Base-by-base conservation (phyloP, 2,329 filamentous ascomycete species). In the Epichloe gansuensis region DNA sequence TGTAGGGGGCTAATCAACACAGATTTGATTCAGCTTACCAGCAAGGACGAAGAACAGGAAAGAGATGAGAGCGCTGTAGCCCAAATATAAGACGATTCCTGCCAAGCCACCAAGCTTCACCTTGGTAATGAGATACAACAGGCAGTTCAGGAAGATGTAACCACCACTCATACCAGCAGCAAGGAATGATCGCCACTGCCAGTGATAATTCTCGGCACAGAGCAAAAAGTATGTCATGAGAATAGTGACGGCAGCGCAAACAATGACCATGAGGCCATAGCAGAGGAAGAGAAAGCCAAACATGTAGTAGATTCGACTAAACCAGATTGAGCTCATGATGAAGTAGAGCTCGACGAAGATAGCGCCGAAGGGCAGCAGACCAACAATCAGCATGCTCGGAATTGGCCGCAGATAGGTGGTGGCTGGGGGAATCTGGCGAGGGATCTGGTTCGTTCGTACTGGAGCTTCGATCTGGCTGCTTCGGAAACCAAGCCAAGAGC, bases 231-330 rank as follows among this genome's bases (percentile, higher is more conserved):
- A 98, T 0, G 96, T 87, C 77, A 97, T 84, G 17, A 98, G 74
- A 8, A 97, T 84, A 1, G 93, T 97, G 41, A 94, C 91, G 1
- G 90, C 85, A 0, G 91, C 91, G 54, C 86, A 89, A 1, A 93
- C 97, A 61, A 95, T 86, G 60, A 97, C 89, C 89, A 98, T 96
- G 48, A 98, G 79, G 11, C 87, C 90, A 64, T 95, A 98, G 76
- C 90, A 96, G 52, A 98, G 78, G 76, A 98, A 98, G 38, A 98
- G 74, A 77, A 98, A 98, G 23, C 93, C 93, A 63, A 98, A 98
- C 93, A 98, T 98, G 78, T 98, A 98, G 76, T 98, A 98, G 59
- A 98, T 93, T 70, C 93, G 89, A 74, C 85, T 91, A 70, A 94
- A 95, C 93, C 93, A 98, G 65, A 98, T 91, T 27, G 88, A 95